Evolutionary conservation across 257 asterid genomes (phyloP), one percentile per base, ranked within the genome.

Genomic region (Eustoma russellianum): DNA sequence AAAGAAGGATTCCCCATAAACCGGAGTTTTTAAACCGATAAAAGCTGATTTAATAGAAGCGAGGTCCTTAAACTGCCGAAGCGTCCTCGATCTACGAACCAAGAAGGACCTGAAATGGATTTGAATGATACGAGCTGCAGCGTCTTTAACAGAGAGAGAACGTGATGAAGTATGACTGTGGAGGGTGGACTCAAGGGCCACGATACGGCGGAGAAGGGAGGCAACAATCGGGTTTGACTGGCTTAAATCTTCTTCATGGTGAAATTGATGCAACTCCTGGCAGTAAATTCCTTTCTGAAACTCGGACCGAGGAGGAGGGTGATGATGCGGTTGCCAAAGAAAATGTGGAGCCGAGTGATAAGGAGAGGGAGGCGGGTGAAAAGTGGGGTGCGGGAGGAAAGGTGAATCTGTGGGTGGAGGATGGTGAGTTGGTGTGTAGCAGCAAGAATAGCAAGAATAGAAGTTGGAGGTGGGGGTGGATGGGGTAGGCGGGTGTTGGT

Each of bases 41-140:
- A 89, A 71, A 4, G 61, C 55, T 9, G 88, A 72, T 62, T 83
- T 86, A 48, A 83, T 76, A 56, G 83, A 72, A 53, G 97, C 94
- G 3, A 89, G 78, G 24, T 80, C 71, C 58, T 79, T 86, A 38
- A 89, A 94, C 19, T 79, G 94, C 30, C 95, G 78, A 49, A 88
- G 97, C 41, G 93, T 81, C 33, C 77, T 78, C 48, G 97, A 89
- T 81, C 97, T 74, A 71, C 87, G 83, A 48, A 80, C 55, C 6
- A 86, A 81, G 68, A 81, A 86, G 33, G 85, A 80, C 60, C 97
- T 77, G 72, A 86, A 86, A 49, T 83, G 88, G 52, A 82, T 53
- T 14, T 89, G 95, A 49, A 89, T 85, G n/a, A 78, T 79, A 18
- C 81, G 78, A 33, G 97, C 94, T 7, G 94, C 93, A 9, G 83